phyloP scores from a whole-genome alignment of 805 yeast species.

The Candida caryicola region DNA sequence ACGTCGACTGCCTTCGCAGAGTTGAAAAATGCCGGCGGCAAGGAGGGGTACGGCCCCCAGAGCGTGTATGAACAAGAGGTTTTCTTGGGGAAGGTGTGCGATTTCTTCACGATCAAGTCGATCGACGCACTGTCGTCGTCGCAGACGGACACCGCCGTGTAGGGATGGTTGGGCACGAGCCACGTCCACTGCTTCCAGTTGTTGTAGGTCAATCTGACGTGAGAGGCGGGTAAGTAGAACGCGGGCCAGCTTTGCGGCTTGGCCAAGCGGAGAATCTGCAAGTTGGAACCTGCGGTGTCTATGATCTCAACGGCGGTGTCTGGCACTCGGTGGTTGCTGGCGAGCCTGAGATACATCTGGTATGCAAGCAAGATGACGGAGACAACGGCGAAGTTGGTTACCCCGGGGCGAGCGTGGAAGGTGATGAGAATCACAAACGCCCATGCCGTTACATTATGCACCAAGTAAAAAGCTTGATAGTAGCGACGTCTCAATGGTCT shows the following conservation, averaged over 20 bases:
- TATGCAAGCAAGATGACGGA: conserved; percentile 24
- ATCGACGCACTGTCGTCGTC: conserved; percentile 31
- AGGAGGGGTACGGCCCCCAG: conserved; percentile 41
- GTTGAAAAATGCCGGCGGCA: conserved; percentile 43
- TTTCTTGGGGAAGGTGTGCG: conserved; percentile 16
- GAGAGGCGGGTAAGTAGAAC: conserved; percentile 52
- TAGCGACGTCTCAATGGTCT: conserved; percentile 45
- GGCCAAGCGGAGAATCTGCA: conserved; percentile 20
- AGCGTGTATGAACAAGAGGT: conserved; percentile 26
- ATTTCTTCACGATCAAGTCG: conserved; percentile 45
- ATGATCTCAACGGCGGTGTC: conserved; percentile 14
- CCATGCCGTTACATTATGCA: conserved; percentile 54
- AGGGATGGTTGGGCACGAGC: conserved; percentile 66
- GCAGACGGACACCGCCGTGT: conserved; percentile 51
- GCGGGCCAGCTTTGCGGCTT: conserved; percentile 19
- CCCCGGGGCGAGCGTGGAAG: conserved; percentile 73
- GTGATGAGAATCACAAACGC: conserved; percentile 43
- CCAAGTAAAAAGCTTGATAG: conserved; percentile 54
- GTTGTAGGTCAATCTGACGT: conserved; percentile 39
- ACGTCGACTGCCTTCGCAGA: conserved; percentile 51
- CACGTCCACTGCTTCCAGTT: conserved; percentile 17
- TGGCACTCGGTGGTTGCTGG: conserved; percentile 10
- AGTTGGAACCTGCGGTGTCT: conserved; percentile 13
- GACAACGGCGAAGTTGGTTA: conserved; percentile 32
- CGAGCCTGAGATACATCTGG: conserved; percentile 36